phyloP scores from a whole-genome alignment of 805 yeast species.

The Nakazawaea holstii region DNA sequence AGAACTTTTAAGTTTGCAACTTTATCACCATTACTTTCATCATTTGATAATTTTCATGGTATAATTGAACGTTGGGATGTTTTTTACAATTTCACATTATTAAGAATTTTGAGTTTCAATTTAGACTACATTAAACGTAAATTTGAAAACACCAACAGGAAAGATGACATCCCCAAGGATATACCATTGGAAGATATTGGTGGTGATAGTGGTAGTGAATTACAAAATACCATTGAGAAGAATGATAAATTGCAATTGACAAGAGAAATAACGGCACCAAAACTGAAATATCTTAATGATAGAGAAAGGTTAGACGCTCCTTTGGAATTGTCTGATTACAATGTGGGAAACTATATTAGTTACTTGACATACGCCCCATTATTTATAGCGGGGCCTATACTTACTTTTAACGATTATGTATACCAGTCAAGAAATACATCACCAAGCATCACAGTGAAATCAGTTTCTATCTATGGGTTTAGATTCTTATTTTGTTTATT shows the following conservation, averaged over 20 bases:
- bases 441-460: conserved; percentile 50
- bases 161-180: background rate
- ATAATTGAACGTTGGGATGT: conserved; percentile 93
- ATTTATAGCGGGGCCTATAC: conserved; percentile 90
- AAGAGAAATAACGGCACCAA: conserved; percentile 7
- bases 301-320: conserved; percentile 62
- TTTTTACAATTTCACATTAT: conserved; percentile 81
- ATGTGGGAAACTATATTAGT: conserved; percentile 60
- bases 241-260: conserved; percentile 12
- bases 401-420: conserved; percentile 87
- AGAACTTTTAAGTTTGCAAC: conserved; percentile 44
- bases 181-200: conserved; percentile 12
- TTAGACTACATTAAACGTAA: conserved; percentile 59
- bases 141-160: conserved; percentile 1
- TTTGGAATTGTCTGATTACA: conserved; percentile 56
- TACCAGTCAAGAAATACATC: conserved; percentile 62
- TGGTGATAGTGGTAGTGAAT: conserved; percentile 11
- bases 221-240: conserved; percentile 11
- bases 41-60: conserved; percentile 68
- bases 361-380: conserved; percentile 83
- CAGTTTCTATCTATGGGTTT: conserved; percentile 56
- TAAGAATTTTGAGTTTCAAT: conserved; percentile 79
- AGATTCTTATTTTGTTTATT: conserved; percentile 70
- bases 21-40: conserved; percentile 33
- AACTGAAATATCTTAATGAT: conserved; percentile 37